phyloP scores from a whole-genome alignment of 2,329 filamentous ascomycete genomes.

The Thielaviopsis punctulata region DNA sequence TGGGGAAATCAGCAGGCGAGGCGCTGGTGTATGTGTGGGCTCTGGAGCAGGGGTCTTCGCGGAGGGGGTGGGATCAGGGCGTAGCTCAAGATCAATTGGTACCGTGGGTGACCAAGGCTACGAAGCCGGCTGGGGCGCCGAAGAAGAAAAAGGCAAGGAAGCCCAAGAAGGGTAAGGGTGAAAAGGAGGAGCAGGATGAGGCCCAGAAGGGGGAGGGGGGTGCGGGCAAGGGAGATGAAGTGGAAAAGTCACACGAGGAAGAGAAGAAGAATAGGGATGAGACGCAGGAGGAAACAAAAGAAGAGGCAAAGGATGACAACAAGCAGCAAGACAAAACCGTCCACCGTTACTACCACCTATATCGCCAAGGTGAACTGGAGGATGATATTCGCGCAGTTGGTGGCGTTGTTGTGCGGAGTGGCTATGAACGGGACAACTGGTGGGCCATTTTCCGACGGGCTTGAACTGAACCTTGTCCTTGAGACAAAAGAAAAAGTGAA shows the following conservation, averaged over 20 bases:
- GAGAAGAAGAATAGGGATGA: neutral
- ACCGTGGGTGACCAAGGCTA: slow-evolving; percentile 64
- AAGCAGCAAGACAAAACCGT: slow-evolving; percentile 38
- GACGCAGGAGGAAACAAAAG: neutral
- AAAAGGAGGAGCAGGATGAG: neutral
- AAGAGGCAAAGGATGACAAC: neutral
- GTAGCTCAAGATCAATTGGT: slow-evolving; percentile 85
- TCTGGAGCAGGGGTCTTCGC: slow-evolving; percentile 72
- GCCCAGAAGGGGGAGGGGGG: neutral
- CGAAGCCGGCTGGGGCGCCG: neutral
- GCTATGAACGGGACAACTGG: slow-evolving; percentile 98
- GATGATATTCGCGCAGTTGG: slow-evolving; percentile 58
- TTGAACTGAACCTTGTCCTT: neutral
- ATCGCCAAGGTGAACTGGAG: slow-evolving; percentile 72
- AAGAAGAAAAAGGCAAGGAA: neutral
- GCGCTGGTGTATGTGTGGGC: slow-evolving; percentile 89
- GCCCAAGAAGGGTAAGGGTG: neutral
- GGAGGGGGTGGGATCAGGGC: slow-evolving; percentile 74
- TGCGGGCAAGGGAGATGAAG: slow-evolving; percentile 4
- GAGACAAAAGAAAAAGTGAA: neutral
- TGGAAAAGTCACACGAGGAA: neutral
- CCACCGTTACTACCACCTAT: slow-evolving; percentile 89
- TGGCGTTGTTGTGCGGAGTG: slow-evolving; percentile 57
- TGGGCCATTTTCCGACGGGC: slow-evolving; percentile 51
- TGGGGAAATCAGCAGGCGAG: slow-evolving; percentile 28